Percentiles rank a stretch among this genome's conserved stretches.
phyloP scores from a whole-genome alignment of 2,329 filamentous ascomycete genomes.

The Trichophyton simii region DNA sequence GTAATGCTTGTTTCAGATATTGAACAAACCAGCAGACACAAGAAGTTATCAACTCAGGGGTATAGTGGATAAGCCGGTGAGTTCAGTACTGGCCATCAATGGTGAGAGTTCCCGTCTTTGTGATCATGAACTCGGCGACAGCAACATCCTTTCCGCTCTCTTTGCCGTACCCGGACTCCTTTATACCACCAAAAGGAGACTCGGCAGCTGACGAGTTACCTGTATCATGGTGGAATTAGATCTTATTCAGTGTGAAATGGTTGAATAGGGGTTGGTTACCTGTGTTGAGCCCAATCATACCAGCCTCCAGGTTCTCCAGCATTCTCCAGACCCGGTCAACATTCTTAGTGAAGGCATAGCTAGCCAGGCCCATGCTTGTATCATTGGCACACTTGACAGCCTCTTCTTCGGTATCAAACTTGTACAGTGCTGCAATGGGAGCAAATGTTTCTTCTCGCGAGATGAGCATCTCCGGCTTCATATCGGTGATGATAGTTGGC shows the following conservation, averaged over 20 bases:
- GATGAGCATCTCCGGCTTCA: constrained; percentile 46
- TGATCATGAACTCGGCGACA: constrained; percentile 49
- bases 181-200: constrained; percentile 55
- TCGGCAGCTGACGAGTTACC: constrained; percentile 55
- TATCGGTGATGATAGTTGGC: constrained; percentile 51
- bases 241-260: background rate
- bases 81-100: constrained; percentile 43
- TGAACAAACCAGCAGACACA: no score
- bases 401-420: constrained; percentile 55
- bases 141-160: constrained; percentile 56
- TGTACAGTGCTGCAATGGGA: constrained; percentile 50
- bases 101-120: constrained; percentile 54
- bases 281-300: constrained; percentile 56
- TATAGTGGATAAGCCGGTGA: background rate
- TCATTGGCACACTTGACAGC: constrained; percentile 48
- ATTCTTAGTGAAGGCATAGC: constrained; percentile 57
- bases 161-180: constrained; percentile 56
- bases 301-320: constrained; percentile 55
- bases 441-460: constrained; percentile 53
- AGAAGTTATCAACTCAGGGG: no score
- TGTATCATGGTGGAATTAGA: constrained; percentile 11
- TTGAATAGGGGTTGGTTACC: constrained; percentile 24
- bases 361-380: constrained; percentile 53
- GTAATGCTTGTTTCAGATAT: no score
- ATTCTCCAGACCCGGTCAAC: constrained; percentile 53